phyloP scores from a whole-genome alignment of 768 basidiomycete genomes.

The Mycena kentingensis region DNA sequence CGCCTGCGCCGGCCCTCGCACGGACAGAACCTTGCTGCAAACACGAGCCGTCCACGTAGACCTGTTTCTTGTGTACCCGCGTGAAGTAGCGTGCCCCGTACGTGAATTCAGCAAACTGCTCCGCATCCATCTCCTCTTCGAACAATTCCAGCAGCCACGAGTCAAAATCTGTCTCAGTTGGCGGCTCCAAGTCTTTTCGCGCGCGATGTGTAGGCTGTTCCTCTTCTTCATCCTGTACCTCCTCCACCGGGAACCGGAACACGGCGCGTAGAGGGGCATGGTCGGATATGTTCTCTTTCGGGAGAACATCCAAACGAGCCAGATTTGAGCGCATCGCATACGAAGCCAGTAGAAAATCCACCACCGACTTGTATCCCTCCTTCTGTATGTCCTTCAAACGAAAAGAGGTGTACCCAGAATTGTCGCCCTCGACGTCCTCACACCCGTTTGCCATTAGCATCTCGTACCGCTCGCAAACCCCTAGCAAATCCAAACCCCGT shows the following conservation, averaged over 20 bases:
- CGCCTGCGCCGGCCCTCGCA: slow-evolving; percentile 5
- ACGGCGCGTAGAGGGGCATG: background rate
- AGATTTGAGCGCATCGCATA: background rate
- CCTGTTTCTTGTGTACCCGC: background rate
- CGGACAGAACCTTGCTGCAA: background rate
- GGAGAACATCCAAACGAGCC: background rate
- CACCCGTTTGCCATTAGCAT: background rate
- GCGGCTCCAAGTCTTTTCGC: background rate
- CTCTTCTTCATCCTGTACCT: background rate
- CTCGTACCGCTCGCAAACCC: background rate
- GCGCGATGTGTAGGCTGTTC: background rate
- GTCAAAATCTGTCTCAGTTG: background rate
- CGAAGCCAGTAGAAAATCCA: background rate
- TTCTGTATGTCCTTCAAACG: background rate
- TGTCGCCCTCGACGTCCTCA: background rate
- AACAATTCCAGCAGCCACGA: background rate
- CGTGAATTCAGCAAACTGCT: background rate
- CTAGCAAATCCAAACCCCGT: background rate
- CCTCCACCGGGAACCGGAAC: background rate
- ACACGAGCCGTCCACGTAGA: slow-evolving; percentile 12
- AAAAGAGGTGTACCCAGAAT: background rate
- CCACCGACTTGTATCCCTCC: background rate
- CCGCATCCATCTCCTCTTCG: background rate
- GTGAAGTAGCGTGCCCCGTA: background rate
- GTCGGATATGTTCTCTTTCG: background rate